A percentile compares a stretch with the other conserved stretches of the same genome.
phyloP scores from a whole-genome alignment of 225 moss, liverwort and hornwort genomes.

The Anthoceros angustus region DNA sequence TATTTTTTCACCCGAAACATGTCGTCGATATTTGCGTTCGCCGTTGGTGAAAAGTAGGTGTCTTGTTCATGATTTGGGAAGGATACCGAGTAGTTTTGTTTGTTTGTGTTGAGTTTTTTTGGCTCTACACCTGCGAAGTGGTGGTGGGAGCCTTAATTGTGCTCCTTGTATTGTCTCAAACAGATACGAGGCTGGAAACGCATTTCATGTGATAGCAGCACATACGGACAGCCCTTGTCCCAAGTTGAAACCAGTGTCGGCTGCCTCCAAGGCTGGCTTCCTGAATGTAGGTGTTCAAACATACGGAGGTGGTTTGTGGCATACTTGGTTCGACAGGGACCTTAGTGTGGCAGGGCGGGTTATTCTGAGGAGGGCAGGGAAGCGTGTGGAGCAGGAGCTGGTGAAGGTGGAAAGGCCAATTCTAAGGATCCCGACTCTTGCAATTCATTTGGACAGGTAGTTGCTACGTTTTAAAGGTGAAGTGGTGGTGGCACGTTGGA shows the following conservation, averaged over 20 bases:
- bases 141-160: too few species aligned
- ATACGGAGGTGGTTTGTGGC: constrained; percentile 67
- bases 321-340: constrained; percentile 91
- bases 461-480: constrained; percentile 1
- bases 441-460: constrained; percentile 71
- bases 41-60: constrained; percentile 51
- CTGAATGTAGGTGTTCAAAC: constrained; percentile 74
- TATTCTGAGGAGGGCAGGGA: constrained; percentile 35
- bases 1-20: constrained; percentile 82
- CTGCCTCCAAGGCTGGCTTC: constrained; percentile 54
- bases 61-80: background rate
- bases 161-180: background rate
- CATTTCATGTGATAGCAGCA: constrained; percentile 68
- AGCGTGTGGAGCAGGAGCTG: constrained; percentile 48
- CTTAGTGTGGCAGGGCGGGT: constrained; percentile 75
- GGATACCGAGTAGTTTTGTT: background rate
- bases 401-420: constrained; percentile 65
- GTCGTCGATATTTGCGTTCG: constrained; percentile 85
- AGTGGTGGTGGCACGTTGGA: background rate
- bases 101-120: constrained; percentile 3
- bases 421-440: constrained; percentile 71
- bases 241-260: constrained; percentile 79
- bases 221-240: constrained; percentile 91
- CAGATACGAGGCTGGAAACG: constrained; percentile 65
- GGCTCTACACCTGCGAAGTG: too few species aligned